Conservation (phyloP, 2,329 filamentous ascomycete genomes). For the Trichoderma atrobrunneum region DNA sequence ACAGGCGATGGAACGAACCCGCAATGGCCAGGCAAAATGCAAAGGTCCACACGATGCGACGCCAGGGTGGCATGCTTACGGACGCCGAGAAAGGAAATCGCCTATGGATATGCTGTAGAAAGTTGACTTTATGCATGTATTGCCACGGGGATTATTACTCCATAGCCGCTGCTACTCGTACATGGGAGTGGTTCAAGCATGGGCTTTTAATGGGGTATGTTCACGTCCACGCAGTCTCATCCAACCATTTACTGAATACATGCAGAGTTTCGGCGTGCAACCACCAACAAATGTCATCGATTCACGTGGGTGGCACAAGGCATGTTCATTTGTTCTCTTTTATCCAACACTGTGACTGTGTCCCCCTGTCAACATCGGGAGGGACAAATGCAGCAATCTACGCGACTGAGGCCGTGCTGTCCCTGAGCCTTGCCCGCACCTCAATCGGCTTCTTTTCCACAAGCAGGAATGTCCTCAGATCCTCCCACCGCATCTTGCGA, state of each 20-base stretch:
- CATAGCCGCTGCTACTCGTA: background rate
- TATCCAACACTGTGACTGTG: background rate
- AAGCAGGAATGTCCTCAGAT: constrained; percentile 5
- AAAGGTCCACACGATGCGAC: background rate
- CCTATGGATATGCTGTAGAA: background rate
- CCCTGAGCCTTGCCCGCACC: background rate
- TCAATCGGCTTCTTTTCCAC: constrained; percentile 14
- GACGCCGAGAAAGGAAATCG: background rate
- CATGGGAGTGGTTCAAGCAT: background rate
- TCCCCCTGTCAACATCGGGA: background rate
- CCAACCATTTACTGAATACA: background rate
- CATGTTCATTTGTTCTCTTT: background rate
- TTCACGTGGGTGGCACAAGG: background rate
- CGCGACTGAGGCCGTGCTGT: background rate
- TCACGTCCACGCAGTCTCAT: background rate
- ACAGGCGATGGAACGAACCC: background rate
- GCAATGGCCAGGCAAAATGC: background rate
- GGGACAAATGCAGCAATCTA: background rate
- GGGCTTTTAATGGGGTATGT: background rate
- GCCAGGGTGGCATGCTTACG: background rate
- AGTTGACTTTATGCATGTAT: background rate
- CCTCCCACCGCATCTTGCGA: constrained; percentile 9
- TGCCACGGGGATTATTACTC: background rate
- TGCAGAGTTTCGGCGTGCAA: background rate
- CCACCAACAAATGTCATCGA: background rate